These are phyloP conservation scores for Yamadazyma paraphyllophila DNA, from an alignment of 805 yeast species.

Conservation along the genomic window DNA sequence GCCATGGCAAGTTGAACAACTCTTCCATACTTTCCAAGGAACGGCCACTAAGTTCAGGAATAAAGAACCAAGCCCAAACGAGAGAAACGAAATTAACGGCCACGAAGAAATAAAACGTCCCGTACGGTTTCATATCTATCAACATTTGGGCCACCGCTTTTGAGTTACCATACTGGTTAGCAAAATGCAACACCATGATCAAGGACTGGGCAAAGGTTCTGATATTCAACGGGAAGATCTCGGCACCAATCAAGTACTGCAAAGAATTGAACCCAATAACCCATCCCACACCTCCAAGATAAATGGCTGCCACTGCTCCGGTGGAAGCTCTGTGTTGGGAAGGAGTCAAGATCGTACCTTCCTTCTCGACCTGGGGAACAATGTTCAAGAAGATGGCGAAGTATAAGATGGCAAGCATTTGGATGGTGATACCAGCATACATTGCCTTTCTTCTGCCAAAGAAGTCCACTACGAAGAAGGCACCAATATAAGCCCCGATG, in stretches of 20 bases:
- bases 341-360: constrained; percentile 25
- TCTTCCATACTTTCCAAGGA: constrained; percentile 53
- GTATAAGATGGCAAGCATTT: constrained; percentile 41
- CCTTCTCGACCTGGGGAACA: constrained; percentile 43
- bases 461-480: constrained; percentile 53
- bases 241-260: constrained; percentile 55
- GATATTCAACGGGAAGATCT: constrained; percentile 51
- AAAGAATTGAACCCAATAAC: constrained; percentile 57
- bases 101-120: constrained; percentile 52
- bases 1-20: constrained; percentile 55
- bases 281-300: constrained; percentile 55
- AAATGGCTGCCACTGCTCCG: constrained; percentile 52
- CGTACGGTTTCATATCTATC: constrained; percentile 42
- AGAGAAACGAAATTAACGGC: constrained; percentile 42
- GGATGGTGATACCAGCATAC: constrained; percentile 47
- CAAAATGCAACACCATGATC: constrained; percentile 55
- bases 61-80: constrained; percentile 47
- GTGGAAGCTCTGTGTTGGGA: constrained; percentile 37
- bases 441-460: constrained; percentile 52
- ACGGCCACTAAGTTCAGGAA: constrained; percentile 52
- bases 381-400: constrained; percentile 47
- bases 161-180: constrained; percentile 56
- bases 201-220: constrained; percentile 50
- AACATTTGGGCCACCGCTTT: constrained; percentile 55
- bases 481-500: constrained; percentile 45